Percentiles rank a stretch among this genome's conserved stretches.
phyloP scores from a whole-genome alignment of 2,329 filamentous ascomycete genomes.

The Epichloe sp. region DNA sequence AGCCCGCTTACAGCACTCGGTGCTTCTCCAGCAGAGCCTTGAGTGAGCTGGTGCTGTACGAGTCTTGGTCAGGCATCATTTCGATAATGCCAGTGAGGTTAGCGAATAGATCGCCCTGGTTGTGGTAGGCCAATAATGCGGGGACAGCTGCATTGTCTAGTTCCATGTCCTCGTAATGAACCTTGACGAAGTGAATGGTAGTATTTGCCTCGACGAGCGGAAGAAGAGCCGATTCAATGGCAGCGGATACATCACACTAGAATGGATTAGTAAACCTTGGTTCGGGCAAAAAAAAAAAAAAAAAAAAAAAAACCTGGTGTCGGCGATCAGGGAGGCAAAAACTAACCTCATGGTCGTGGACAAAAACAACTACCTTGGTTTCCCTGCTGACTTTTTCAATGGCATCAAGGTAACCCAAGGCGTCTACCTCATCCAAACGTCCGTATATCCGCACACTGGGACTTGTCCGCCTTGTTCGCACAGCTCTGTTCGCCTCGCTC shows the following conservation, averaged over 20 bases:
- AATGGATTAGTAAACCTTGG: not conserved
- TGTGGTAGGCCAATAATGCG: conserved; percentile 77
- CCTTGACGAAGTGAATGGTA: conserved; percentile 73
- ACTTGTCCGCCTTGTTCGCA: conserved; percentile 55
- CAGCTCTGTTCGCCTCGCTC: conserved; percentile 38
- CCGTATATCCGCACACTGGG: conserved; percentile 71
- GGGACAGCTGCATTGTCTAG: conserved; percentile 84
- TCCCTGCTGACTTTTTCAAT: conserved; percentile 78
- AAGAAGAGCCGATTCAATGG: conserved; percentile 66
- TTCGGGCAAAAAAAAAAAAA: conserved; percentile 6
- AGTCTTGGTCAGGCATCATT: conserved; percentile 62
- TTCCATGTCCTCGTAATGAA: conserved; percentile 84
- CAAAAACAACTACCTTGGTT: conserved; percentile 81
- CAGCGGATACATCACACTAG: conserved; percentile 64
- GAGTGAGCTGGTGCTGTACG: conserved; percentile 41
- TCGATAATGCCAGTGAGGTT: conserved; percentile 78
- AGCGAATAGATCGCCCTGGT: conserved; percentile 77
- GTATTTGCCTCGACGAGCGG: conserved; percentile 61
- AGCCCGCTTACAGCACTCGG: conserved; percentile 30
- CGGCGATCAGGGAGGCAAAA: not conserved
- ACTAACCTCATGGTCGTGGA: conserved; percentile 76
- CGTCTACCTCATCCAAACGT: conserved; percentile 71
- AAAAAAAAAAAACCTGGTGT: conserved; percentile 7
- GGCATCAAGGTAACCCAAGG: conserved; percentile 84
- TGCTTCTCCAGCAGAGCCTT: conserved; percentile 39